Evolutionary conservation across 2,329 filamentous ascomycete species (phyloP).

Genomic region (Septoria linicola): DNA sequence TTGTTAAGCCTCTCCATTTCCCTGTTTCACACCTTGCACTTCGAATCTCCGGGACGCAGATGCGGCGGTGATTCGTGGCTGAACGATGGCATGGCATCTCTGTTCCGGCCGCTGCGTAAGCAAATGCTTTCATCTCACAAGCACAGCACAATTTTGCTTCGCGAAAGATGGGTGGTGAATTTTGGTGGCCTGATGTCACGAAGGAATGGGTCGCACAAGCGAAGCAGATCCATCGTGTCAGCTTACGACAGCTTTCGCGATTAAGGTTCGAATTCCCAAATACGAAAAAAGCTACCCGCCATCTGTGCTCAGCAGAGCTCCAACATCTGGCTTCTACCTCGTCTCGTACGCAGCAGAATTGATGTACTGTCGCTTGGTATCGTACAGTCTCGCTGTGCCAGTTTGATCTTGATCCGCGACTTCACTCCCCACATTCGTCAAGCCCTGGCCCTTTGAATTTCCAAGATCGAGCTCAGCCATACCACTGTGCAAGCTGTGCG

Average conservation of each 20-base stretch:
- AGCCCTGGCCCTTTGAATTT: neutral
- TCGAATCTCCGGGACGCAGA: neutral
- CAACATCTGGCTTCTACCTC: neutral
- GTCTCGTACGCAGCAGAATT: constrained; percentile 9
- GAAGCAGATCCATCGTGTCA: neutral
- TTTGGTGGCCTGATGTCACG: neutral
- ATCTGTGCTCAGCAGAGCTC: neutral
- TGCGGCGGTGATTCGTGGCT: constrained; percentile 8
- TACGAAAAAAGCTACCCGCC: neutral
- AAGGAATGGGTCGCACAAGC: neutral
- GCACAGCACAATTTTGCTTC: no score
- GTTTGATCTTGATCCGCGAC: constrained; percentile 1
- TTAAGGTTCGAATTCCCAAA: neutral
- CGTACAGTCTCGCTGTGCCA: neutral
- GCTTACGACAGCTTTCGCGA: neutral
- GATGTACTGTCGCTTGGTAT: constrained; percentile 2
- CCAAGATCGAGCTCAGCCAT: neutral
- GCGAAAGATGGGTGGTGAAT: no score
- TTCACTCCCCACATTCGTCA: neutral
- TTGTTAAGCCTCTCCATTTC: constrained; percentile 6
- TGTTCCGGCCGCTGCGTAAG: no score
- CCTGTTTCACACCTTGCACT: constrained; percentile 4
- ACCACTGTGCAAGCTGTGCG: neutral
- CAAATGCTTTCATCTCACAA: no score
- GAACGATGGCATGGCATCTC: neutral